phyloP scores from a whole-genome alignment of 192 early-diverging fungal species.

The Phycomyces nitens region DNA sequence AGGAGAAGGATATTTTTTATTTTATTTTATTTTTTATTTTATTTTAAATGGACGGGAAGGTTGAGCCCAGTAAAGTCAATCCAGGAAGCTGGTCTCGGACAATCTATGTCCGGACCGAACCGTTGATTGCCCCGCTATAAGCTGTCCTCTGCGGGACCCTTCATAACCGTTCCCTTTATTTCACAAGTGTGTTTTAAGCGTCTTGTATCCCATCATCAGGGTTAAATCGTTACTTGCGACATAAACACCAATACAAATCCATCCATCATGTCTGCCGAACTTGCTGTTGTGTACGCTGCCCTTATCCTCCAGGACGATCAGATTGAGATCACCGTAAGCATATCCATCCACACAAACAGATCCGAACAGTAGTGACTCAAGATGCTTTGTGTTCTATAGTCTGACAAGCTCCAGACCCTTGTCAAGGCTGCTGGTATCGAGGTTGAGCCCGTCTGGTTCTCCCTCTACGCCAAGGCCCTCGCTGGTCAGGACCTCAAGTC shows the following conservation, averaged over 20 bases:
- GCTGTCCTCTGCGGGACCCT: too few species aligned
- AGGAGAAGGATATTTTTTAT: not conserved
- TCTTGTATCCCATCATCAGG: constrained; percentile 14
- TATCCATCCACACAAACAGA: constrained; percentile 1
- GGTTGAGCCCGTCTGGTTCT: constrained; percentile 89
- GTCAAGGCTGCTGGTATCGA: constrained; percentile 83
- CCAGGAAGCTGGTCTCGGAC: too few species aligned
- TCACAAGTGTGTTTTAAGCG: constrained; percentile 10
- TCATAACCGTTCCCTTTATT: not conserved
- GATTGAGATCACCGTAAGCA: constrained; percentile 86
- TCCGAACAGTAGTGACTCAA: not conserved
- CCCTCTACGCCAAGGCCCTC: constrained; percentile 95
- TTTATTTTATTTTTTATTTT: too few species aligned
- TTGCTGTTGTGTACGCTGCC: constrained; percentile 89
- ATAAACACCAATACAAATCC: constrained; percentile 7
- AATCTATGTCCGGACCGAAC: too few species aligned
- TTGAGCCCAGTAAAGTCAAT: too few species aligned
- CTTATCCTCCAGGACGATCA: constrained; percentile 97
- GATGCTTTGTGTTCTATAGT: constrained; percentile 46
- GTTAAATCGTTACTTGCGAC: constrained; percentile 15
- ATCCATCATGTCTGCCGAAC: constrained; percentile 57
- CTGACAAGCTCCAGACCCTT: constrained; percentile 84
- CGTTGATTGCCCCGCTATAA: too few species aligned
- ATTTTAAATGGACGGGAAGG: too few species aligned
- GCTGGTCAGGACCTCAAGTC: constrained; percentile 84